Evolutionary conservation across 2,329 filamentous ascomycete species (phyloP).

Genomic region (Torrubiellomyces zombiae): DNA sequence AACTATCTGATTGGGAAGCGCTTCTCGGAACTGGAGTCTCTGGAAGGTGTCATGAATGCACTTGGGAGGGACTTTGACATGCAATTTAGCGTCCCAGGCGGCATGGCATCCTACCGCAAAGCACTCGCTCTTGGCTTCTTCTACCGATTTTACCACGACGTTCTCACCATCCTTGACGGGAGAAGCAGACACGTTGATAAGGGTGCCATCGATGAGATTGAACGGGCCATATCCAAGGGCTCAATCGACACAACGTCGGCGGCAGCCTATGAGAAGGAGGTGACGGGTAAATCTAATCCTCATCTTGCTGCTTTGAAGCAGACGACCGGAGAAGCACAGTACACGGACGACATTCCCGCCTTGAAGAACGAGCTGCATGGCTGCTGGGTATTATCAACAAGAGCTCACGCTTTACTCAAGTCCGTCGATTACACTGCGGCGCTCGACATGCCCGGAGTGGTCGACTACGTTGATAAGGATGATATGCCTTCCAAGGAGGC

Average conservation of each 20-base stretch:
- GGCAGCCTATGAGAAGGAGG: constrained; percentile 61
- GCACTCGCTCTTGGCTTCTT: constrained; percentile 86
- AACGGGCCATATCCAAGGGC: constrained; percentile 67
- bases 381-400: constrained; percentile 74
- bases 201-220: constrained; percentile 69
- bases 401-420: constrained; percentile 70
- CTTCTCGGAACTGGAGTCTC: constrained; percentile 63
- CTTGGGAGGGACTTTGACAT: constrained; percentile 84
- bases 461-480: constrained; percentile 65
- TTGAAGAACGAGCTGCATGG: constrained; percentile 81
- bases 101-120: constrained; percentile 93
- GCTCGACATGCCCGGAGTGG: constrained; percentile 70
- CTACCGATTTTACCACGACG: constrained; percentile 91
- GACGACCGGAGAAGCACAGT: constrained; percentile 83
- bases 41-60: constrained; percentile 80
- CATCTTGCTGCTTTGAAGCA: constrained; percentile 91
- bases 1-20: constrained; percentile 60
- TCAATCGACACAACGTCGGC: constrained; percentile 61
- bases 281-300: constrained; percentile 70
- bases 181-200: constrained; percentile 37
- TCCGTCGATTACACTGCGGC: constrained; percentile 62
- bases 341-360: constrained; percentile 85
- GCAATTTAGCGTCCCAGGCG: constrained; percentile 78
- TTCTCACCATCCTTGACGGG: constrained; percentile 45
- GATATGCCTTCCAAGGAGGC: constrained; percentile 65